Conservation (phyloP, 768 basidiomycete genomes). For the Saitozyma podzolica region DNA sequence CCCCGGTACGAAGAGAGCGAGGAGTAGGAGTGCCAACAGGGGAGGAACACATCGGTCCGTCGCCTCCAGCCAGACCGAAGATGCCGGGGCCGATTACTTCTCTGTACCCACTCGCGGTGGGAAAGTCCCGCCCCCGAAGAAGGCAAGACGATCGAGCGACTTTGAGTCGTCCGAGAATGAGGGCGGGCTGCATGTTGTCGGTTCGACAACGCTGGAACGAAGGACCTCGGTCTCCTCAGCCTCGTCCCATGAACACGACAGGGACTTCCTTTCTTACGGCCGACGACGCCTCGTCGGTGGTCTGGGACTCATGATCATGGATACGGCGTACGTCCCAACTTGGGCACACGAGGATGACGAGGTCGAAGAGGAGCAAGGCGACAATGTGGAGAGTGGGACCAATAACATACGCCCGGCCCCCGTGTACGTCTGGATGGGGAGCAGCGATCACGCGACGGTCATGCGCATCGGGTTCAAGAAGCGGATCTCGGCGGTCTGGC, state of each 20-base stretch:
- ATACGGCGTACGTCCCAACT: slow-evolving; percentile 26
- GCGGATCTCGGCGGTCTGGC: slow-evolving; percentile 77
- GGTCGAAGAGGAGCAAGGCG: slow-evolving; percentile 21
- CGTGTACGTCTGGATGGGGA: slow-evolving; percentile 66
- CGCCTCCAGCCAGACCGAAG: no score
- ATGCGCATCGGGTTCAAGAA: slow-evolving; percentile 84
- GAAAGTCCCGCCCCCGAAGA: neutral
- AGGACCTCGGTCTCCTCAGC: slow-evolving; percentile 40
- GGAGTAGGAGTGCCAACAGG: no score
- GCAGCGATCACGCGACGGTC: slow-evolving; percentile 78
- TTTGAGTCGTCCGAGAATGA: slow-evolving; percentile 6
- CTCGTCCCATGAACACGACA: slow-evolving; percentile 39
- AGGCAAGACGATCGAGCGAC: slow-evolving; percentile 6
- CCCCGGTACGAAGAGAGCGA: no score
- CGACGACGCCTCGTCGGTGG: neutral
- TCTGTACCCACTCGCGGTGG: neutral
- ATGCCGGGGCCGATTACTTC: neutral
- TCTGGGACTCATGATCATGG: slow-evolving; percentile 47
- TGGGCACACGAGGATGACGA: slow-evolving; percentile 18
- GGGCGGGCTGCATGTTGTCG: neutral
- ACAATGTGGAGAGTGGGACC: slow-evolving; percentile 48
- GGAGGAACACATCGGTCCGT: no score
- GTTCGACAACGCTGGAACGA: slow-evolving; percentile 14
- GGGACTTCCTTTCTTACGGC: slow-evolving; percentile 8
- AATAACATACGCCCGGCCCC: slow-evolving; percentile 48